Evolutionary conservation across 2,329 filamentous ascomycete species (phyloP).

Genomic region (Phoma sp.): DNA sequence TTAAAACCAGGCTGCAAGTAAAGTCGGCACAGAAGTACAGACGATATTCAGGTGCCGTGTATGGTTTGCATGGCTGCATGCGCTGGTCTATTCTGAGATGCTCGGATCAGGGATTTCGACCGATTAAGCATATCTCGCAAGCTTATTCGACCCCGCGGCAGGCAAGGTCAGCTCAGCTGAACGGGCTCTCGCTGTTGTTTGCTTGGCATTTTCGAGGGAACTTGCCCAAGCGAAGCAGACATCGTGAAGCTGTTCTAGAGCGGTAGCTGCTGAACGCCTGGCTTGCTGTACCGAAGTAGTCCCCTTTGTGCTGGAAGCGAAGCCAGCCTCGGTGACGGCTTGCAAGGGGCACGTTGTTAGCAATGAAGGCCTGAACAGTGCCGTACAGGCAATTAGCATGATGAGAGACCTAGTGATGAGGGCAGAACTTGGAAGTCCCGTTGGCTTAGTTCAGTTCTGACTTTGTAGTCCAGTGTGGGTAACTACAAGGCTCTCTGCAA

Average conservation of each 20-base stretch:
- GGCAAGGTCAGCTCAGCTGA: slow-evolving; percentile 2
- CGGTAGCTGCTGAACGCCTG: slow-evolving; percentile 20
- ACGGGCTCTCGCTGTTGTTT: background rate
- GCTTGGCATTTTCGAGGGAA: background rate
- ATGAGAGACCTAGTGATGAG: no score
- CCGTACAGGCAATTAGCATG: no score
- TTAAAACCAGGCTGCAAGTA: background rate
- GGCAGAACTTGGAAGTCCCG: no score
- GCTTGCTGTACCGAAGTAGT: background rate
- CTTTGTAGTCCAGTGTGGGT: no score
- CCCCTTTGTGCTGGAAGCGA: background rate
- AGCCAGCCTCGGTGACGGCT: background rate
- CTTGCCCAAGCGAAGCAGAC: slow-evolving; percentile 15
- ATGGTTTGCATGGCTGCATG: slow-evolving; percentile 10
- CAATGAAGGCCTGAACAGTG: background rate
- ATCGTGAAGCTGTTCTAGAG: slow-evolving; percentile 26
- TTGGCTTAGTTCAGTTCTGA: no score
- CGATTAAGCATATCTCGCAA: slow-evolving; percentile 3
- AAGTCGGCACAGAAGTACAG: background rate
- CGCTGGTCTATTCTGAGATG: slow-evolving; percentile 9
- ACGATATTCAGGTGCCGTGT: background rate
- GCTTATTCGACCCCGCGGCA: background rate
- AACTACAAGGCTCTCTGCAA: no score
- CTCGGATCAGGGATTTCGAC: background rate
- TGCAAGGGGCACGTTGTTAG: background rate